phyloP scores from a whole-genome alignment of 2,329 filamentous ascomycete genomes.

The Aspergillus persii region DNA sequence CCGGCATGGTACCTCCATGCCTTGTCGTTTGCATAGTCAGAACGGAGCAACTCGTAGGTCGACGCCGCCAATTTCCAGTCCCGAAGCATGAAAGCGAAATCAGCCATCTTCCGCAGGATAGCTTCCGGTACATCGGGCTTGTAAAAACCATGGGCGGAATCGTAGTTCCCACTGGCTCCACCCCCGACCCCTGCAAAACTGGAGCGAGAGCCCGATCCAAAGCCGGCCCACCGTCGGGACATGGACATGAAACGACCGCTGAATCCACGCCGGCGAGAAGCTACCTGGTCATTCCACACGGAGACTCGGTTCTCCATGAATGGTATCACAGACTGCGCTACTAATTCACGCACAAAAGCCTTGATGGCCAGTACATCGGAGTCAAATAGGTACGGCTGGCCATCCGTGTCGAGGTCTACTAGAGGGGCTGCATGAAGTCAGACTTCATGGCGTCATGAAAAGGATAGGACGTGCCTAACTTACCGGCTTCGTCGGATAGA shows the following conservation, averaged over 20 bases:
- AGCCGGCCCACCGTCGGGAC: conserved; percentile 83
- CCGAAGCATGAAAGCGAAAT: conserved; percentile 94
- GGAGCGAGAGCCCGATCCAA: conserved; percentile 66
- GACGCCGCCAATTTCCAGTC: conserved; percentile 92
- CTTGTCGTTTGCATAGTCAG: conserved; percentile 91
- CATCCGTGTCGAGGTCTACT: conserved; percentile 65
- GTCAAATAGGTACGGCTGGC: conserved; percentile 76
- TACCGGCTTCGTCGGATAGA: conserved; percentile 64
- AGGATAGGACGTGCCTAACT: conserved; percentile 5
- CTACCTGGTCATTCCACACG: conserved; percentile 96
- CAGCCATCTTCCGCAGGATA: conserved; percentile 86
- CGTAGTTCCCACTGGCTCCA: conserved; percentile 64
- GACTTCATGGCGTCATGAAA: not conserved
- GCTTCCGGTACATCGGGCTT: conserved; percentile 80
- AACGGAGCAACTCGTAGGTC: conserved; percentile 84
- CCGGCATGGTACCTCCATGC: conserved; percentile 95
- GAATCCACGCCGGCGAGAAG: conserved; percentile 81
- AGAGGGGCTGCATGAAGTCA: conserved; percentile 32
- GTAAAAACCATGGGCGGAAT: conserved; percentile 75
- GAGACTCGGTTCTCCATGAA: conserved; percentile 92
- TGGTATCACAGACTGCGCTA: conserved; percentile 89
- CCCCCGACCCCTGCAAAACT: conserved; percentile 49
- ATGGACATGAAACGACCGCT: conserved; percentile 92
- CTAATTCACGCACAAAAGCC: conserved; percentile 89
- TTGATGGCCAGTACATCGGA: conserved; percentile 86